Evolutionary conservation across 345 rosid genomes (phyloP).

Genomic region (Hibiscus trionum): DNA sequence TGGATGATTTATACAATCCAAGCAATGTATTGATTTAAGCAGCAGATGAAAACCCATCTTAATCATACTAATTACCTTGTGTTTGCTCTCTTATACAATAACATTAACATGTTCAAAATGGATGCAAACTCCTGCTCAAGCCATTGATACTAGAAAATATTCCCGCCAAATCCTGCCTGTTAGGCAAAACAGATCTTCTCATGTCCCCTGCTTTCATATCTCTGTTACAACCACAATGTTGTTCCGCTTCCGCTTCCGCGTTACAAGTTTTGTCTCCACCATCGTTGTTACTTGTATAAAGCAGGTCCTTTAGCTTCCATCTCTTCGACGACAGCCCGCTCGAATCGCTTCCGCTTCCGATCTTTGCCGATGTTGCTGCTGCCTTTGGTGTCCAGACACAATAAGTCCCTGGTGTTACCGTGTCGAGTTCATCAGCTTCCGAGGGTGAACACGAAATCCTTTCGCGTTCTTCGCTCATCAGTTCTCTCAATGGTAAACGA

Average conservation of each 20-base stretch:
- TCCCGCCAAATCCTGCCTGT: slow-evolving; percentile 44
- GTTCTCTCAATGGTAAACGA: slow-evolving; percentile 39
- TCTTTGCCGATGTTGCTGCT: background rate
- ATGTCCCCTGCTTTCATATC: slow-evolving; percentile 26
- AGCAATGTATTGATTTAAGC: background rate
- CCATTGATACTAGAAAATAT: slow-evolving; percentile 42
- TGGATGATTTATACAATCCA: no score
- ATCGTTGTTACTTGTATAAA: slow-evolving; percentile 46
- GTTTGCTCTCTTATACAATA: slow-evolving; percentile 9
- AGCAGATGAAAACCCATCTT: no score
- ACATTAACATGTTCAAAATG: slow-evolving; percentile 32
- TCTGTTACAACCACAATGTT: slow-evolving; percentile 6
- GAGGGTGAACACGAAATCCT: slow-evolving; percentile 39
- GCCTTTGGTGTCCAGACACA: slow-evolving; percentile 68
- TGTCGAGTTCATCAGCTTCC: slow-evolving; percentile 49
- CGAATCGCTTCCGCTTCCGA: slow-evolving; percentile 34
- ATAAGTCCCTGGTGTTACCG: slow-evolving; percentile 41
- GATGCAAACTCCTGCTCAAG: slow-evolving; percentile 45
- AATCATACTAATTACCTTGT: slow-evolving; percentile 14
- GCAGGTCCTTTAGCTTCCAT: slow-evolving; percentile 56
- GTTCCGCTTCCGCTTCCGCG: background rate
- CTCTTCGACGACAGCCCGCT: slow-evolving; percentile 48
- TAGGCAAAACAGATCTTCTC: slow-evolving; percentile 43
- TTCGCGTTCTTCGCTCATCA: slow-evolving; percentile 53
- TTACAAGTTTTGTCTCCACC: slow-evolving; percentile 14